These are phyloP conservation scores for Monilinia fructicola DNA, from an alignment of 2,329 filamentous ascomycete genomes.

Conservation along the genomic window DNA sequence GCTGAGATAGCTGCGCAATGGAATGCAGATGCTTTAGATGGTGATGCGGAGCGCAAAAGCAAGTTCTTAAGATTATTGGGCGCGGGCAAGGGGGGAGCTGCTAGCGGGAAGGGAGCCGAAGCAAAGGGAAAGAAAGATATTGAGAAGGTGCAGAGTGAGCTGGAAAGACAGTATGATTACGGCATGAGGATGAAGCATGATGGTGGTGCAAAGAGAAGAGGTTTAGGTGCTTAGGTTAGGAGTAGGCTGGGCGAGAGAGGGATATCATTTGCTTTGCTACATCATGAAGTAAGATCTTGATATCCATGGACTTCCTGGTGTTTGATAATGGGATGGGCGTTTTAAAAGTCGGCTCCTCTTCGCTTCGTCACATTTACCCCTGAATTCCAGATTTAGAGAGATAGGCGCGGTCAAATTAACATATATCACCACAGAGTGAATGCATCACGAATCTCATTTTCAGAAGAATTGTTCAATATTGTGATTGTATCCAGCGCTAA, in stretches of 20 bases:
- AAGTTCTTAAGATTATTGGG: constrained; percentile 43
- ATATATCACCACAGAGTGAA: neutral
- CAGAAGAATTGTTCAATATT: constrained; percentile 2
- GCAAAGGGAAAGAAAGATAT: constrained; percentile 30
- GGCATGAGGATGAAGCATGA: constrained; percentile 44
- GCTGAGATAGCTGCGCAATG: constrained; percentile 24
- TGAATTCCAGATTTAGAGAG: neutral
- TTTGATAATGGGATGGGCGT: neutral
- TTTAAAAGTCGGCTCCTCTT: neutral
- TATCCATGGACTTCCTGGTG: neutral
- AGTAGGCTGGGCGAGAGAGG: neutral
- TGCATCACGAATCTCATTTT: neutral
- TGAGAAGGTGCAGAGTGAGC: constrained; percentile 38
- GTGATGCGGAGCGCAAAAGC: constrained; percentile 38
- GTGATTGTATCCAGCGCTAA: neutral
- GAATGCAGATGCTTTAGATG: constrained; percentile 30
- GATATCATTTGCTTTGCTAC: neutral
- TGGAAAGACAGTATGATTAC: constrained; percentile 43
- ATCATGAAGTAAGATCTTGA: neutral
- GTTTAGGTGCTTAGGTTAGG: constrained; percentile 40
- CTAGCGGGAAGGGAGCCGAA: constrained; percentile 18
- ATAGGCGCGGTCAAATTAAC: neutral
- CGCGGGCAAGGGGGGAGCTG: constrained; percentile 33
- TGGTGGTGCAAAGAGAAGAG: constrained; percentile 40
- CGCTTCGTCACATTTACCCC: neutral